phyloP scores from a whole-genome alignment of 192 early-diverging fungal species.

The Piromyces finnis region DNA sequence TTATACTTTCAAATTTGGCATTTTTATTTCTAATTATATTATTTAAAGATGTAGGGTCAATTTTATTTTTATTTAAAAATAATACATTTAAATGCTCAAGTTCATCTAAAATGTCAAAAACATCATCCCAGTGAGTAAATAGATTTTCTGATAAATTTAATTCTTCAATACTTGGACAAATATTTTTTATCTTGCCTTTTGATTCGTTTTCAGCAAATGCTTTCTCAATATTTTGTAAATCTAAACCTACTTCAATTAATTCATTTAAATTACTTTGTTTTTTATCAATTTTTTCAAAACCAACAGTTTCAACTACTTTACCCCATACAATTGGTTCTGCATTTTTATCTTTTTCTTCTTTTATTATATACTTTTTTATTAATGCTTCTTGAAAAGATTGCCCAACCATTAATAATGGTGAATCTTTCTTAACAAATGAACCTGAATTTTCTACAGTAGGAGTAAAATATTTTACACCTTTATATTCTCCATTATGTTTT shows the following conservation, averaged over 20 bases:
- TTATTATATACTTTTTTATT: conserved; percentile 2
- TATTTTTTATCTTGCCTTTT: neutral
- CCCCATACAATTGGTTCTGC: neutral
- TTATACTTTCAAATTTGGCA: conserved; percentile 6
- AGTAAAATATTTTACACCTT: conserved; percentile 25
- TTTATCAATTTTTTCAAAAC: conserved; percentile 18
- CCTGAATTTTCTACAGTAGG: conserved; percentile 6
- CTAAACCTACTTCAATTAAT: conserved; percentile 14
- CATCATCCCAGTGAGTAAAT: conserved; percentile 10
- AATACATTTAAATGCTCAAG: conserved; percentile 10
- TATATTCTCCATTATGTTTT: conserved; percentile 36
- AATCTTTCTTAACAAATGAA: conserved; percentile 9
- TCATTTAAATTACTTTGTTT: conserved; percentile 2
- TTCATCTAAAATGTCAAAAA: conserved; percentile 13
- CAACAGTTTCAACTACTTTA: conserved; percentile 15
- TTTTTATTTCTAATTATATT: neutral
- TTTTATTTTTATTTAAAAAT: conserved; percentile 12
- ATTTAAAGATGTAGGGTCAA: neutral
- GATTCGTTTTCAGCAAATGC: neutral
- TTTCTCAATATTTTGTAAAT: conserved; percentile 9
- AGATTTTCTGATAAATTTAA: conserved; percentile 22
- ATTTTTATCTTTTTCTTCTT: conserved; percentile 4
- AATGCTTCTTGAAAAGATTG: conserved; percentile 2
- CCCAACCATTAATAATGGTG: neutral
- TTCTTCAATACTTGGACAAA: conserved; percentile 15